These are phyloP conservation scores for Crithidia expoeki DNA, from an alignment of 208 protist genomes.

Conservation along the genomic window DNA sequence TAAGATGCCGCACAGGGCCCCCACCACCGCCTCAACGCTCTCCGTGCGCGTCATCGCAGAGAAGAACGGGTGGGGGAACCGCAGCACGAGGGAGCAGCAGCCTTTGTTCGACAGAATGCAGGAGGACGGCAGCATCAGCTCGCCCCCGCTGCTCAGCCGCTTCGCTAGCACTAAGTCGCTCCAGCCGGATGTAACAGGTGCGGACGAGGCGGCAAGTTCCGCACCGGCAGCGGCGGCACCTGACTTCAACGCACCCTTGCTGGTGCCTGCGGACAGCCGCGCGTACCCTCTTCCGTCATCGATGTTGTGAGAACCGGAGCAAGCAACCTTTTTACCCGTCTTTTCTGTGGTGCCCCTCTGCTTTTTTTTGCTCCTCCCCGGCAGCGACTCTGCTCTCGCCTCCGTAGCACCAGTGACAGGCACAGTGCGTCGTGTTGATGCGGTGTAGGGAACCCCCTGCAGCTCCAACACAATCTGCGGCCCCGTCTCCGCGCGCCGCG, in stretches of 20 bases:
- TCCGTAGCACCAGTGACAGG: neutral
- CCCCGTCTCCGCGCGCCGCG: conserved; percentile 30
- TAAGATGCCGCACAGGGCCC: conserved; percentile 68
- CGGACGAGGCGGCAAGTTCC: neutral
- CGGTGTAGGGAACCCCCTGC: conserved; percentile 39
- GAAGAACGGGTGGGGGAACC: conserved; percentile 59
- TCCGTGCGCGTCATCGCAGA: conserved; percentile 52
- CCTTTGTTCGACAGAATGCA: conserved; percentile 58
- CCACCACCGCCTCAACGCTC: conserved; percentile 72
- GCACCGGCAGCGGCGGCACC: neutral
- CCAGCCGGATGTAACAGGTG: conserved; percentile 19
- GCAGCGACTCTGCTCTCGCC: conserved; percentile 1
- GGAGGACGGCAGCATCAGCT: conserved; percentile 71
- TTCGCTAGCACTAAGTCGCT: conserved; percentile 52
- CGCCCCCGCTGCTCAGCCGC: conserved; percentile 59
- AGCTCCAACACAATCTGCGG: conserved; percentile 60
- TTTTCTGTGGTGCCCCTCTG: conserved; percentile 8
- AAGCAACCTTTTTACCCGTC: neutral
- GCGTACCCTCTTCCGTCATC: neutral
- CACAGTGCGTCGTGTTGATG: conserved; percentile 15
- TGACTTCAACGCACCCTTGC: neutral
- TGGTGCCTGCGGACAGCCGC: neutral
- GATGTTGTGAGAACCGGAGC: no score
- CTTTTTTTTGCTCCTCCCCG: neutral
- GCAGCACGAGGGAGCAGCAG: conserved; percentile 66